Percentiles rank a stretch among this genome's conserved stretches.
Conservation (phyloP, 768 basidiomycete genomes). For the Gymnopilus dilepis region DNA sequence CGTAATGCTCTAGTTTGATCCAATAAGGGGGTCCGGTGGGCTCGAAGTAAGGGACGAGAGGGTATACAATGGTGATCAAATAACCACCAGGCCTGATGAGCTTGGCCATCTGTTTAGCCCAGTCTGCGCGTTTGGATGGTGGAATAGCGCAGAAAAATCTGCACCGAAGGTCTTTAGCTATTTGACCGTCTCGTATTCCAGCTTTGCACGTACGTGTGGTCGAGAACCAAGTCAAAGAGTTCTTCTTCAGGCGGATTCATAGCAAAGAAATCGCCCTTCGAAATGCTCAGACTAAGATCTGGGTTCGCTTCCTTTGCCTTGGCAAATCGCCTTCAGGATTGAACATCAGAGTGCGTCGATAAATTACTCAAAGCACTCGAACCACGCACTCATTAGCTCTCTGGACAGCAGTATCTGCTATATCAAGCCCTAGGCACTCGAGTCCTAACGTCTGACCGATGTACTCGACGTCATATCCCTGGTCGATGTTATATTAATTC, state of each 20-base stretch:
- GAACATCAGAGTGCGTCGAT: background rate
- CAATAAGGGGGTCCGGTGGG: constrained; percentile 64
- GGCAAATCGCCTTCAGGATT: constrained; percentile 16
- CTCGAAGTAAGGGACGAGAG: constrained; percentile 49
- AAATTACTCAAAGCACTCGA: background rate
- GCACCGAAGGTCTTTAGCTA: constrained; percentile 17
- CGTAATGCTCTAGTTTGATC: constrained; percentile 61
- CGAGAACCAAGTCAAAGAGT: constrained; percentile 61
- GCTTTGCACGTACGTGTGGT: constrained; percentile 54
- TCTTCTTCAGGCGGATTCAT: constrained; percentile 39
- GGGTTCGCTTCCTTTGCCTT: constrained; percentile 24
- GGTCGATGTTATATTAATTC: background rate
- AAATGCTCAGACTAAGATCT: constrained; percentile 42
- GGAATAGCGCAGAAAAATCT: constrained; percentile 80
- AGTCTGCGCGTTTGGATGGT: constrained; percentile 53
- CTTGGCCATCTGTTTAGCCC: constrained; percentile 61
- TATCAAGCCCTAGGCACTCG: constrained; percentile 58
- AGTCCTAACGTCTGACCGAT: constrained; percentile 55
- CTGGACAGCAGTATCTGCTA: constrained; percentile 57
- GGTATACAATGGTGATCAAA: constrained; percentile 65
- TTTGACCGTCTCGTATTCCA: background rate
- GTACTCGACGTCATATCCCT: constrained; percentile 30
- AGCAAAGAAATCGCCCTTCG: constrained; percentile 58
- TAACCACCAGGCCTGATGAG: constrained; percentile 67
- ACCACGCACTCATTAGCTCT: constrained; percentile 50